Conservation (phyloP, 306 rosid species). For the Prunus mira region DNA sequence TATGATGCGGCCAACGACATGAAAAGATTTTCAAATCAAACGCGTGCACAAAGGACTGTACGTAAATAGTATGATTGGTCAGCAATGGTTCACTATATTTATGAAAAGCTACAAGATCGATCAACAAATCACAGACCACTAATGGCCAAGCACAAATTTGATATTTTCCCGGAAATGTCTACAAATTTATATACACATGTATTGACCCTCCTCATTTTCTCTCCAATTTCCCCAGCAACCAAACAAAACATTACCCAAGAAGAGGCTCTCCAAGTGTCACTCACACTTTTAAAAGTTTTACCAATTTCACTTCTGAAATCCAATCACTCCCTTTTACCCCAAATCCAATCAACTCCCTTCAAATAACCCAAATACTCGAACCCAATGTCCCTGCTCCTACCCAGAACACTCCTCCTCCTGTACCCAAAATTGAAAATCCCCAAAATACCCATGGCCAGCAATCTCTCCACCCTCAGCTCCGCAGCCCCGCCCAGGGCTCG, state of each 20-base stretch:
- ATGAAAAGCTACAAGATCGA: too few species aligned
- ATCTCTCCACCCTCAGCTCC: neutral
- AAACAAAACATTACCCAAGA: neutral
- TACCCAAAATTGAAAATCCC: conserved; percentile 13
- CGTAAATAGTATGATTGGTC: too few species aligned
- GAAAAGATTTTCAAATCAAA: too few species aligned
- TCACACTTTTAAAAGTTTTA: neutral
- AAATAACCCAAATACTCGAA: neutral
- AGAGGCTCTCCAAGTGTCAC: neutral
- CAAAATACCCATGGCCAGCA: conserved; percentile 39
- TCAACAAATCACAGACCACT: too few species aligned
- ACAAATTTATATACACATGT: neutral
- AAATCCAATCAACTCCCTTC: neutral
- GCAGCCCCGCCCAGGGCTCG: conserved; percentile 35
- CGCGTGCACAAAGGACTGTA: too few species aligned
- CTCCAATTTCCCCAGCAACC: neutral
- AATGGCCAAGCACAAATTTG: neutral
- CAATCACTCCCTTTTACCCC: neutral
- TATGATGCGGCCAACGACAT: too few species aligned
- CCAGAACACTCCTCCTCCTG: conserved; percentile 25
- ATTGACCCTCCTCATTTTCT: neutral
- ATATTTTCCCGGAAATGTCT: neutral
- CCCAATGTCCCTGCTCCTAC: conserved; percentile 14
- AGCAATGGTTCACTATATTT: too few species aligned
- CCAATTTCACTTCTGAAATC: neutral